Evolutionary conservation across 2,329 filamentous ascomycete species (phyloP).

Genomic region (Claviceps paspali): DNA sequence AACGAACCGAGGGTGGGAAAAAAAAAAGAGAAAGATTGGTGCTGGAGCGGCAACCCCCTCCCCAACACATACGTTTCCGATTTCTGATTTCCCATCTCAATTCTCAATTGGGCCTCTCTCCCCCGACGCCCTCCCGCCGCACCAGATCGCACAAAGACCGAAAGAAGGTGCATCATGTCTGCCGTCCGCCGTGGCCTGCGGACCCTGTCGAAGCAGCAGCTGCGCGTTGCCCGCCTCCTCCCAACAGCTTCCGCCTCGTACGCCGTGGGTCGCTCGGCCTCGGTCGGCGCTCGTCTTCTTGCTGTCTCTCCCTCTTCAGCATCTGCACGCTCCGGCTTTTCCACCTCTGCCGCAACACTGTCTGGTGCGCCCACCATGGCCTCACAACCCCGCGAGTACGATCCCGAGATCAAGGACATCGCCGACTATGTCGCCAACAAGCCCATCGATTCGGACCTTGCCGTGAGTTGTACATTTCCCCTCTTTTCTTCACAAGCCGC

Average conservation of each 20-base stretch:
- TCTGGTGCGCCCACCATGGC: conserved; percentile 36
- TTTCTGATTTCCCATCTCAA: too few species aligned
- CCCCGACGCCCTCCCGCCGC: too few species aligned
- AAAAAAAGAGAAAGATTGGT: too few species aligned
- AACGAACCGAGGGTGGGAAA: too few species aligned
- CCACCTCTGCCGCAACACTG: conserved; percentile 31
- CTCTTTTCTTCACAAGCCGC: too few species aligned
- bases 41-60: too few species aligned
- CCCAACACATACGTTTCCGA: too few species aligned
- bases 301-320: conserved; percentile 8
- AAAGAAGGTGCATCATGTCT: conserved; percentile 22
- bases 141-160: too few species aligned
- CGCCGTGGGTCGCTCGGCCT: conserved; percentile 10
- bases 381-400: conserved; percentile 49
- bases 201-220: conserved; percentile 37
- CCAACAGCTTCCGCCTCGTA: neutral
- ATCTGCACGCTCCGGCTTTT: conserved; percentile 25
- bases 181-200: conserved; percentile 38
- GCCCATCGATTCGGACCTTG: conserved; percentile 77
- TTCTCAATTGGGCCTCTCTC: too few species aligned
- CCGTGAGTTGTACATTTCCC: conserved; percentile 43
- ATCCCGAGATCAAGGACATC: conserved; percentile 90
- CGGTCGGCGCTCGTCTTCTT: conserved; percentile 15
- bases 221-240: conserved; percentile 28
- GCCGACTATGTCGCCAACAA: conserved; percentile 89